A percentile compares a stretch with the other conserved stretches of the same genome.
These are phyloP conservation scores for Rhynchospora breviuscula DNA, from an alignment of 176 grass and related monocot genomes.

Conservation along the genomic window DNA sequence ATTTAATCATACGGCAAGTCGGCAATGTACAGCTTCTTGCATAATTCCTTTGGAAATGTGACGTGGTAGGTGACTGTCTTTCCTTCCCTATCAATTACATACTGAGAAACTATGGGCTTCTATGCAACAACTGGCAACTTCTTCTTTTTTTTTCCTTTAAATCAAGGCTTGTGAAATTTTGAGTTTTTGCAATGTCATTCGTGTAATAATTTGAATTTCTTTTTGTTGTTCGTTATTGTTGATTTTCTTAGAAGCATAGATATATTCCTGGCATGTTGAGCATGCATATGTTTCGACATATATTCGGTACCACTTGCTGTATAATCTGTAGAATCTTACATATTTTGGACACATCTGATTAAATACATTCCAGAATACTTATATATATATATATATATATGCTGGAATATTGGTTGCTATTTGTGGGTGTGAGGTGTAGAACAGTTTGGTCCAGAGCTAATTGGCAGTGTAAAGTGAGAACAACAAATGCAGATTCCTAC, in stretches of 20 bases:
- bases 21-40: too few relatives aligned
- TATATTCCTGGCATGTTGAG: neutral
- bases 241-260: neutral
- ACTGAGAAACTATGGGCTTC: too few relatives aligned
- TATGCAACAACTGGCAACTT: neutral
- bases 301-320: neutral
- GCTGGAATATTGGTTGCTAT: neutral
- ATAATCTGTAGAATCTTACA: neutral
- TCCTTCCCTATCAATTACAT: neutral
- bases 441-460: constrained; percentile 5
- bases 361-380: neutral
- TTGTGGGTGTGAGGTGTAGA: neutral
- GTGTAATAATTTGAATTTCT: neutral
- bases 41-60: too few relatives aligned
- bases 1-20: too few relatives aligned
- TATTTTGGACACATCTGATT: neutral
- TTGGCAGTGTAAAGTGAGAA: constrained; percentile 17
- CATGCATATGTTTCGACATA: neutral
- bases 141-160: neutral
- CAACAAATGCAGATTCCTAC: constrained; percentile 9
- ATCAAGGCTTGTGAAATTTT: neutral
- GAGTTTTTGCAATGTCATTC: neutral
- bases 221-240: neutral
- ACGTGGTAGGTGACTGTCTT: too few relatives aligned
- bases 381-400: neutral